Conservation (phyloP, 208 protist species). For the Acanthamoeba sp. region DNA sequence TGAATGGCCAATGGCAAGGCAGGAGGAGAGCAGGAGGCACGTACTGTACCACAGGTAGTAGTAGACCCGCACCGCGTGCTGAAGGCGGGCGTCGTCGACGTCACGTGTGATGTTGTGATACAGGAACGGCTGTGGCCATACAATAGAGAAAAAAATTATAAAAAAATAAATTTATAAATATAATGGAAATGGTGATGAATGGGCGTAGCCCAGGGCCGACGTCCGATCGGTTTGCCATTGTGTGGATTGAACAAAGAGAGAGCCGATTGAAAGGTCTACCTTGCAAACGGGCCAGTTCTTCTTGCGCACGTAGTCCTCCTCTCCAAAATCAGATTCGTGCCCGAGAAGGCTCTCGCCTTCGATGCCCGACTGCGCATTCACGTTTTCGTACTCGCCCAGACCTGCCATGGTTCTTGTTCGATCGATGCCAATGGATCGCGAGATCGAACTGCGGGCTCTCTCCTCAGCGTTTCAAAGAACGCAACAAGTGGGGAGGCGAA, state of each 20-base stretch:
- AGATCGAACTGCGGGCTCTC: no score
- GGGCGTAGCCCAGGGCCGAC: no score
- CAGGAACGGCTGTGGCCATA: background rate
- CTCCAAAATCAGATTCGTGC: background rate
- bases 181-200: no score
- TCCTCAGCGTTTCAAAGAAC: no score
- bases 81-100: background rate
- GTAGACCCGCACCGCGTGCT: background rate
- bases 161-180: no score
- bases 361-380: background rate
- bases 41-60: conserved; percentile 34
- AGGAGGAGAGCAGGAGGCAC: background rate
- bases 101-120: conserved; percentile 16
- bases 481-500: no score
- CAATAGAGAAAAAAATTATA: background rate
- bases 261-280: background rate
- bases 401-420: no score
- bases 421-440: no score
- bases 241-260: no score
- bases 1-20: no score
- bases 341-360: background rate
- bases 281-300: conserved; percentile 14
- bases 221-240: no score
- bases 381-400: no score
- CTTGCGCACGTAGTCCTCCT: background rate